Percentiles rank a stretch among this genome's conserved stretches.
Evolutionary conservation across 2,329 filamentous ascomycete genomes (phyloP).

Genomic region (Endoconidiophora laricicola): DNA sequence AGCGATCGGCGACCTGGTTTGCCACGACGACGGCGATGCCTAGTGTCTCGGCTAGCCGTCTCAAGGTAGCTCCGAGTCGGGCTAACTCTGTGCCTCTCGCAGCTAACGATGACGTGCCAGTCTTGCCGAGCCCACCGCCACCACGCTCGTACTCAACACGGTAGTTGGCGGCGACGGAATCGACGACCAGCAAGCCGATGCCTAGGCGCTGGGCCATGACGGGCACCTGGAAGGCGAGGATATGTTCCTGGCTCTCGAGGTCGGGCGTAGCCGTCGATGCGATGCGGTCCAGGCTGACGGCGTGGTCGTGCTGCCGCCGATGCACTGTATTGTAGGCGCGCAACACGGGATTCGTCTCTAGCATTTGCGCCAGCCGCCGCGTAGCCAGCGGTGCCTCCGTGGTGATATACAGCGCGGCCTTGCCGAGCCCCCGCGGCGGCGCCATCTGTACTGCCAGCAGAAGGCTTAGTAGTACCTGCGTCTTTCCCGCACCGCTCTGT

Average conservation of each 20-base stretch:
- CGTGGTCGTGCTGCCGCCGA: slow-evolving; percentile 14
- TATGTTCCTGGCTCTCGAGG: slow-evolving; percentile 89
- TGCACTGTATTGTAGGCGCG: slow-evolving; percentile 30
- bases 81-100: slow-evolving; percentile 62
- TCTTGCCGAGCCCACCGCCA: slow-evolving; percentile 22
- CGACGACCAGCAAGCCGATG: slow-evolving; percentile 69
- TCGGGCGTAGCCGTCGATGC: slow-evolving; percentile 72
- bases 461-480: slow-evolving; percentile 75
- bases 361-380: slow-evolving; percentile 61
- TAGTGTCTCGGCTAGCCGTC: slow-evolving; percentile 56
- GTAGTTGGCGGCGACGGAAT: slow-evolving; percentile 91
- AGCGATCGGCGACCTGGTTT: slow-evolving; percentile 89
- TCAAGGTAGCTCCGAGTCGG: slow-evolving; percentile 57
- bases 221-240: slow-evolving; percentile 81
- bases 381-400: slow-evolving; percentile 81
- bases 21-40: slow-evolving; percentile 75
- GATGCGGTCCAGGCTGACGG: slow-evolving; percentile 56
- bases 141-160: slow-evolving; percentile 57
- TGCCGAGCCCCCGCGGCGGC: slow-evolving; percentile 50
- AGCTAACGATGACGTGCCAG: slow-evolving; percentile 31
- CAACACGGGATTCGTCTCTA: slow-evolving; percentile 22
- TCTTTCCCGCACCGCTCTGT: slow-evolving; percentile 90
- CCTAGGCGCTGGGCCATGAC: slow-evolving; percentile 61
- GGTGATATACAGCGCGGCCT: slow-evolving; percentile 78
- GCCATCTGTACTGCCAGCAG: slow-evolving; percentile 74